A percentile compares a stretch with the other conserved stretches of the same genome.
These are phyloP conservation scores for Coccomyxa sp. DNA, from an alignment of 139 green algal genomes.

Conservation along the genomic window DNA sequence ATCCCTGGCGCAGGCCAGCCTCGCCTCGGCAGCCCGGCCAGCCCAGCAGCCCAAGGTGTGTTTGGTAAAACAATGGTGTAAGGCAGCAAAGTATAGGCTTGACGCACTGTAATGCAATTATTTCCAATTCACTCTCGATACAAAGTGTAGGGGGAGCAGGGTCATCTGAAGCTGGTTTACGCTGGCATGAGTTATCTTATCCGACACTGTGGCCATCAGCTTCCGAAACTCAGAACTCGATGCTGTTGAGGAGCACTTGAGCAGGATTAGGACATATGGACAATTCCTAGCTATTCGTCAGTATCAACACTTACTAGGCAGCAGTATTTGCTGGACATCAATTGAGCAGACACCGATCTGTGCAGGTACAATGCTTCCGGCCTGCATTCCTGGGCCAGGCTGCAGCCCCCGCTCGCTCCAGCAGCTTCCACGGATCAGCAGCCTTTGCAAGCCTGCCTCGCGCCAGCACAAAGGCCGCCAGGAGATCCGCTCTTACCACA, in stretches of 20 bases:
- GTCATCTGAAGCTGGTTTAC: no score
- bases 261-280: no score
- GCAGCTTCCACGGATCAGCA: constrained; percentile 12
- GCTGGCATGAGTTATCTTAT: not conserved
- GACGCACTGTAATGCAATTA: not conserved
- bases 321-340: not conserved
- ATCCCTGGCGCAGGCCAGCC: not conserved
- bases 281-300: not conserved
- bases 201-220: not conserved
- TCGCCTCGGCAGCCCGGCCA: no score
- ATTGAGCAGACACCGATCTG: not conserved
- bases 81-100: not conserved
- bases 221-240: not conserved
- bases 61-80: not conserved
- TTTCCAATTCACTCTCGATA: not conserved
- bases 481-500: constrained; percentile 6
- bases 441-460: not conserved
- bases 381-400: constrained; percentile 7
- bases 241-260: not conserved
- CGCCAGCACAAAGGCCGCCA: not conserved
- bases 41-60: not conserved
- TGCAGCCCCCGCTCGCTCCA: not conserved
- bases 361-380: constrained; percentile 3
- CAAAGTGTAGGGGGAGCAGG: no score
- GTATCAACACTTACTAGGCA: not conserved